Conservation (phyloP, 2,329 filamentous ascomycete genomes). For the Geosmithia putterillii region DNA sequence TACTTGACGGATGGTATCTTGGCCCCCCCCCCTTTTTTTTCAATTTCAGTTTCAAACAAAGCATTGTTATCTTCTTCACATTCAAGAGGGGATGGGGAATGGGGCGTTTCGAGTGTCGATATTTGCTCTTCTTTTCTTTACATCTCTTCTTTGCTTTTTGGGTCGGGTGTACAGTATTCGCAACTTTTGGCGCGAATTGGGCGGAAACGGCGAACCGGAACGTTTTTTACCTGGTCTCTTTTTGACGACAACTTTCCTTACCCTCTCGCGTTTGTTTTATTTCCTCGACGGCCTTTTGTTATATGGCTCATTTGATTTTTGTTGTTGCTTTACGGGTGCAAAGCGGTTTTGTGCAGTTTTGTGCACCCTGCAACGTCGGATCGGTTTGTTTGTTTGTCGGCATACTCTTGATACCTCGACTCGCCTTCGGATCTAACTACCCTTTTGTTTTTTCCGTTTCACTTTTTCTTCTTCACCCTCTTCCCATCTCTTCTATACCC, state of each 20-base stretch:
- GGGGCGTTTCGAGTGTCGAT: background rate
- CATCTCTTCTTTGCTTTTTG: conserved; percentile 16
- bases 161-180: conserved; percentile 24
- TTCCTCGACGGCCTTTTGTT: no score
- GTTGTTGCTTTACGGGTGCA: no score
- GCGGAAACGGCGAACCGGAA: conserved; percentile 17
- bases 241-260: no score
- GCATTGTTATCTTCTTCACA: conserved; percentile 5
- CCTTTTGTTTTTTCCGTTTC: background rate
- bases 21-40: background rate
- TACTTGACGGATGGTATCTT: background rate
- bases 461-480: no score
- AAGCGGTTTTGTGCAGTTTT: no score
- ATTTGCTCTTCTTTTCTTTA: conserved; percentile 12
- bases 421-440: background rate
- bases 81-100: background rate
- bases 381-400: no score
- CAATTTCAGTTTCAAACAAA: background rate
- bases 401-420: background rate
- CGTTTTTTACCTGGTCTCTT: background rate
- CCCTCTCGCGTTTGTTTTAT: no score
- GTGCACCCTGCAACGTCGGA: no score
- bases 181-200: conserved; percentile 22
- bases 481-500: no score
- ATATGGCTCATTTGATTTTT: no score